Base-by-base conservation (phyloP, 2,329 filamentous ascomycete genomes). In the Penicillium sp. region DNA sequence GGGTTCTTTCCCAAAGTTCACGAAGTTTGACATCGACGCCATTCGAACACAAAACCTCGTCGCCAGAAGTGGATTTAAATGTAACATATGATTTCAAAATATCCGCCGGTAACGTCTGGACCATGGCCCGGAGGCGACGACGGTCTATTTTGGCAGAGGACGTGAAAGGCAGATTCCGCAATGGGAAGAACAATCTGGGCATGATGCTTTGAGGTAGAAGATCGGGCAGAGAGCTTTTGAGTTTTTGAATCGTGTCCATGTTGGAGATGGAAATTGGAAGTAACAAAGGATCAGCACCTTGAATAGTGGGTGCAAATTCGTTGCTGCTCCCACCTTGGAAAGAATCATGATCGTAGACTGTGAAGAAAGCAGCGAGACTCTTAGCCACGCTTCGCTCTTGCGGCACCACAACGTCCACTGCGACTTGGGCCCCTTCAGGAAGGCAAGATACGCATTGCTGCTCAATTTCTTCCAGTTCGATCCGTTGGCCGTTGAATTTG, bases 381-480 rank as follows among this genome's bases (percentile, higher is more conserved):
- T 63, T 67, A 0, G 64, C 58, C 12, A 66, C 54, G 3, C 58
- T 57, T 6, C 59, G 61, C n/a, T 57, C 54, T 32, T 68, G 55
- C 3, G 65, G 64, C 3, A 56, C 59, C 9, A 69, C 67, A 0
- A 75, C 56, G 40, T 74, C 73, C n/a, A 74, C 72, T 1, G 69
- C 71, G 3, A 69, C 70, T 39, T 73, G 68, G 4, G 66, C 66
- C 9, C 63, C 59, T 3, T 57, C 40, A 4, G 68, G 63, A 5
- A 71, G 62, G 29, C 66, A 64, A 8, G 64, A 56, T 25, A 66
- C 59, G 32, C 72, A 64, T 41, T 73, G 69, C 45, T 73, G 66
- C 48, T 74, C 72, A 40, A 75, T 71, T 49, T 75, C 72, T 11
- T 67, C 72, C 5, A 75, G 56, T 48, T 75, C 73, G 39, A 75